phyloP scores from a whole-genome alignment of 2,329 filamentous ascomycete genomes.

The Dactylonectria estremocensis region DNA sequence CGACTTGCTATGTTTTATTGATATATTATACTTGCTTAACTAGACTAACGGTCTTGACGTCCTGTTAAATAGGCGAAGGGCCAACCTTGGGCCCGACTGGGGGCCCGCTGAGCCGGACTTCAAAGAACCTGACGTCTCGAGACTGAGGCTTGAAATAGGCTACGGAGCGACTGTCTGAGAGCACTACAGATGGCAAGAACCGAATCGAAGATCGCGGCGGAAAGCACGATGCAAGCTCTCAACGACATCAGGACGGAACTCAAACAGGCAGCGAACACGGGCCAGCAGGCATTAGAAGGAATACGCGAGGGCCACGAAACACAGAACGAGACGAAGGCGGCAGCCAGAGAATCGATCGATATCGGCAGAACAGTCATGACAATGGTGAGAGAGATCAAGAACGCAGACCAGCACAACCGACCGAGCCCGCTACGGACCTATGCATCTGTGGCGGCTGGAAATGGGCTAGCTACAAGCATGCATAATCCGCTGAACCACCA shows the following conservation, averaged over 20 bases:
- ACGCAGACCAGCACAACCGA: too few relatives aligned
- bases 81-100: neutral
- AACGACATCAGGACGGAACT: slow-evolving; percentile 7
- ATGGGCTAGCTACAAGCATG: slow-evolving; percentile 1
- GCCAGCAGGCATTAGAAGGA: slow-evolving; percentile 6
- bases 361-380: too few relatives aligned
- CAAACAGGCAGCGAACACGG: slow-evolving; percentile 1
- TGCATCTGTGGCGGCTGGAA: neutral
- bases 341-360: too few relatives aligned
- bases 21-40: too few relatives aligned
- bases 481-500: slow-evolving; percentile 9
- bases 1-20: too few relatives aligned
- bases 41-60: too few relatives aligned
- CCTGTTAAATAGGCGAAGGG: neutral
- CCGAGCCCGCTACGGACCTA: too few relatives aligned
- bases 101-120: neutral
- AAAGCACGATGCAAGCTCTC: slow-evolving; percentile 5
- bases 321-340: too few relatives aligned
- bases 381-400: too few relatives aligned
- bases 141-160: neutral
- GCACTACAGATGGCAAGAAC: too few relatives aligned
- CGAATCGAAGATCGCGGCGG: too few relatives aligned
- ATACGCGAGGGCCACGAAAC: neutral
- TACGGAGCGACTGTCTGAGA: neutral
- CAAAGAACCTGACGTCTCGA: neutral